Evolutionary conservation across 208 protist genomes (phyloP), one percentile per base, ranked within the genome.

Genomic region (Naegleria lovaniensis): DNA sequence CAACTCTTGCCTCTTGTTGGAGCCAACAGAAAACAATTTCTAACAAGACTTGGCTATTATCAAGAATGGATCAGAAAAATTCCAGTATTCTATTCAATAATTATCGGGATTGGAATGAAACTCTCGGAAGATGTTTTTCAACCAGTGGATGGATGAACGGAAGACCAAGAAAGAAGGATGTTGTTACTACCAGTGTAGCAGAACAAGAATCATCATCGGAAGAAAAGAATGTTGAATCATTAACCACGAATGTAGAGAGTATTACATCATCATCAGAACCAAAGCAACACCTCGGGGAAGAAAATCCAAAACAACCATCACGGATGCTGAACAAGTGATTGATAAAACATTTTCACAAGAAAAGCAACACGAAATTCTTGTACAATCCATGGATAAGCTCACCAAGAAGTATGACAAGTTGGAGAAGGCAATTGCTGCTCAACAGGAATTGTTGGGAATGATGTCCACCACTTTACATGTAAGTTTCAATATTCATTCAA

Each of bases 381-480:
- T 79, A 9, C 41, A 25, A 58, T 58, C 43, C 16, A 58, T 88
- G 19, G 85, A 89, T 89, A 89, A 89, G 67, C 25, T 89, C 5
- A n/a, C 48, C 15, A 89, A 67, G n/a, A 89, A 89, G n/a, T 40
- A 89, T 22, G 85, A 89, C 39, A 25, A 38, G 22, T 41, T 89
- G 15, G 29, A 19, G 5, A 89, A 67, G n/a, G 29, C 25, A 25
- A 0, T 89, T 67, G 85, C 25, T 67, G 36, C 41, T n/a, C 48
- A 48, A 52, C 29, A 33, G 40, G 85, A 89, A 67, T 51, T 67
- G 25, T 7, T 89, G 25, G 9, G 13, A 55, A 52, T 89, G n/a
- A 89, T 89, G 85, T 89, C 85, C 4, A 67, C 85, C 11, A 48
- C 85, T 0, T 5, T 89, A 39, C 48, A 89, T 33, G 41, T 89